phyloP scores from a whole-genome alignment of 352 stramenopile genomes.

The Globisporangium cederbergense region DNA sequence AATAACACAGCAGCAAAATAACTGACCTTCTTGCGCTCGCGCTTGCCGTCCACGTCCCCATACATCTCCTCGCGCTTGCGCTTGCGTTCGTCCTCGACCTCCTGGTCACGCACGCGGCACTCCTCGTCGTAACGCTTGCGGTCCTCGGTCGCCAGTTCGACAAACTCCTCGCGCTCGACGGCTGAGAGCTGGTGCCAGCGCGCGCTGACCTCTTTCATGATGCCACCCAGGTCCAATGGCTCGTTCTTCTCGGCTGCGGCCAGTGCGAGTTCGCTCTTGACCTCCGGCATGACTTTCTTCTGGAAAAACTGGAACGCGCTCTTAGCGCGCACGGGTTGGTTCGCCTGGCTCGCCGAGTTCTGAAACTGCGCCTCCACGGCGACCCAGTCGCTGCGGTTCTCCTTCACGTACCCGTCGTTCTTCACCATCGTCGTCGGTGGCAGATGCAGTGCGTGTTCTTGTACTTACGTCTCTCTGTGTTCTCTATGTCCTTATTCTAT shows the following conservation, averaged over 20 bases:
- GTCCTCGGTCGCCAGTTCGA: slow-evolving; percentile 54
- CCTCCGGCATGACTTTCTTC: slow-evolving; percentile 61
- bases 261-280: slow-evolving; percentile 52
- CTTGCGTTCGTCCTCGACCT: slow-evolving; percentile 70
- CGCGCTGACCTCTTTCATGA: slow-evolving; percentile 74
- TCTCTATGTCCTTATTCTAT: background rate
- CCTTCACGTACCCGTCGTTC: slow-evolving; percentile 35
- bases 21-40: slow-evolving; percentile 68
- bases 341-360: slow-evolving; percentile 20
- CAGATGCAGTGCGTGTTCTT: background rate
- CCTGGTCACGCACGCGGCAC: slow-evolving; percentile 62
- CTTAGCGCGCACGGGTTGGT: slow-evolving; percentile 65
- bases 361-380: slow-evolving; percentile 81
- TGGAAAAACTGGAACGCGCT: slow-evolving; percentile 78
- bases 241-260: slow-evolving; percentile 45
- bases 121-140: slow-evolving; percentile 72
- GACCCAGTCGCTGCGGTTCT: slow-evolving; percentile 74
- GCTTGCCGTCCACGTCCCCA: slow-evolving; percentile 69
- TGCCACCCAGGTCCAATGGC: slow-evolving; percentile 51
- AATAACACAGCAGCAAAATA: background rate
- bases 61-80: slow-evolving; percentile 75
- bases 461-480: slow-evolving; percentile 2
- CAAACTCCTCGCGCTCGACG: slow-evolving; percentile 68
- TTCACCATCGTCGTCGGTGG: slow-evolving; percentile 18
- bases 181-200: slow-evolving; percentile 68